Base-by-base conservation (phyloP, 192 early-diverging fungal genomes). In the Backusella morwellensis region DNA sequence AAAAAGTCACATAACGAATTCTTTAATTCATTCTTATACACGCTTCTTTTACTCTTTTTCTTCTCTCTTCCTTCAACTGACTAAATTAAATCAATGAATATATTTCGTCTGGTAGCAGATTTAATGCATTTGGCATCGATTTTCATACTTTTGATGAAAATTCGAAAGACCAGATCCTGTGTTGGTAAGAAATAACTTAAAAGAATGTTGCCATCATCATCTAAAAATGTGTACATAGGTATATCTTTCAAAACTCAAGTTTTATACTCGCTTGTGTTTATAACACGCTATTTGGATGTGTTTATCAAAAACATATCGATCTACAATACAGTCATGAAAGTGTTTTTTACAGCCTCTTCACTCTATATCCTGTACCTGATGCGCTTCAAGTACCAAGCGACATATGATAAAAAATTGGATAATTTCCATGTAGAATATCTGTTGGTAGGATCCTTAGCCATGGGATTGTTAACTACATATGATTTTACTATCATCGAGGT, bases 231-330 rank as follows among this genome's bases (percentile, higher is more conserved):
- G 29, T 54, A 59, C 63, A 17, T 78, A 96, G 95, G 98, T 26
- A 98, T 99, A 68, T 99, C 98, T 15, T 95, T 98, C 88, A 99
- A 99, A 84, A 92, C 97, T 0, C 98, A 99, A 87, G 86, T 87
- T 0, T 88, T 99, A 35, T 98, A 98, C 77, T 86, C 96, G 26
- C 63, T 94, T 35, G 96, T 99, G 11, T 99, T 99, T 82, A 78
- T 90, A 70, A 92, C 97, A n/a, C 93, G 98, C 67, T 99, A 99
- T 81, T 84, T 96, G 36, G 98, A 99, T 82, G 87, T 99, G 73
- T 89, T 95, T 74, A 85, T 85, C 35, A 77, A 82, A 40, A 97
- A 87, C 70, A 73, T 91, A 44, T 95, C 95, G 0, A 77, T 97
- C 17, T 99, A 99, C 88, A 98, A 99, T 86, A 90, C 94, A 32